These are phyloP conservation scores for Hypoxylon sp. DNA, from an alignment of 2,329 filamentous ascomycete genomes.

Conservation along the genomic window DNA sequence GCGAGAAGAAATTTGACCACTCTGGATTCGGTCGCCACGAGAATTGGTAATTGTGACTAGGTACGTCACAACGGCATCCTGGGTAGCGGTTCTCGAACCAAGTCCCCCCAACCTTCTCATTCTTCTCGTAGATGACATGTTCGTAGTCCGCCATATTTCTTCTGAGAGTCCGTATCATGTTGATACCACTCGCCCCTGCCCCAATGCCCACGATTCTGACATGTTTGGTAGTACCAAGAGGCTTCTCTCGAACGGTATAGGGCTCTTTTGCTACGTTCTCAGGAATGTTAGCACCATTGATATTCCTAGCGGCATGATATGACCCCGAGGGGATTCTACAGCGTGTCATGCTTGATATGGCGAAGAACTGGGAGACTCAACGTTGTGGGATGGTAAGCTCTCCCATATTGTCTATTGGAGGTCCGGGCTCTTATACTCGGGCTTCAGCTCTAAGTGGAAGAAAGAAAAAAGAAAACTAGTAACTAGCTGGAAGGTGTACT, in stretches of 20 bases:
- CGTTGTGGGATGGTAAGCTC: constrained; percentile 42
- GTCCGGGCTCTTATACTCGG: constrained; percentile 45
- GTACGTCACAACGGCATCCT: constrained; percentile 70
- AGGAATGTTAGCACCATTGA: constrained; percentile 42
- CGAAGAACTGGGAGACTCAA: constrained; percentile 47
- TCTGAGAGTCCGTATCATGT: constrained; percentile 63
- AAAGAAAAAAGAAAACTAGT: too few relatives aligned
- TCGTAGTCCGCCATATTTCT: constrained; percentile 61
- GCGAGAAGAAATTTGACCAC: constrained; percentile 72
- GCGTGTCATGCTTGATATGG: constrained; percentile 51
- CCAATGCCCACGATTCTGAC: constrained; percentile 63
- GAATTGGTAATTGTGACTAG: constrained; percentile 74
- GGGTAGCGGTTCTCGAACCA: constrained; percentile 74
- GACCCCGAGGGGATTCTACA: constrained; percentile 43
- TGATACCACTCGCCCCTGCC: constrained; percentile 62
- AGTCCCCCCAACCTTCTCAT: constrained; percentile 68
- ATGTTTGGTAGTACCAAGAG: constrained; percentile 58
- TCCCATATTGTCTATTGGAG: constrained; percentile 44
- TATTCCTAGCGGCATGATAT: constrained; percentile 32
- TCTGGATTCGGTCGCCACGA: constrained; percentile 72
- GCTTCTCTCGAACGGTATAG: constrained; percentile 58
- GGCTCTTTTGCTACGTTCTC: constrained; percentile 39
- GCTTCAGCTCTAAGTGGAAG: constrained; percentile 8
- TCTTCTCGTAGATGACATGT: constrained; percentile 70
- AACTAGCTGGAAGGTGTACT: constrained; percentile 13